Percentiles rank a stretch among this genome's conserved stretches.
phyloP scores from a whole-genome alignment of 2,329 filamentous ascomycete species.

The Ascocoryne sarcoides region DNA sequence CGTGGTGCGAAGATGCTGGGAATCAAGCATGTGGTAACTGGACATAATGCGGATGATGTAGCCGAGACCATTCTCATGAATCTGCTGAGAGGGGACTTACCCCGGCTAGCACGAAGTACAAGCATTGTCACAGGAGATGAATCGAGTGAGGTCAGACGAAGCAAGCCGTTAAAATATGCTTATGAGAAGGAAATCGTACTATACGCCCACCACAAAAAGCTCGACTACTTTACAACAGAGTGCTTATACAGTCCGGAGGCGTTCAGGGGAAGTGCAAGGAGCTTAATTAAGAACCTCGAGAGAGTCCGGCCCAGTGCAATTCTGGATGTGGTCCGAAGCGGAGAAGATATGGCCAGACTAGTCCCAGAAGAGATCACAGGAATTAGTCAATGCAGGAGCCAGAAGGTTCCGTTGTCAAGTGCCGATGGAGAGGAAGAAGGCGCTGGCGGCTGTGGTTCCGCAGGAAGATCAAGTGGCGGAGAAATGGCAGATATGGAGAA shows the following conservation, averaged over 20 bases:
- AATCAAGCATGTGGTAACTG: conserved; percentile 90
- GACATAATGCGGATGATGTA: conserved; percentile 95
- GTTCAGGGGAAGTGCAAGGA: conserved; percentile 84
- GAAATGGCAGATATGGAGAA: conserved; percentile 81
- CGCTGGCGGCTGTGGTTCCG: conserved; percentile 67
- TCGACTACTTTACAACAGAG: conserved; percentile 97
- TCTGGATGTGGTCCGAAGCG: conserved; percentile 85
- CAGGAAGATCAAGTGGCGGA: conserved; percentile 56
- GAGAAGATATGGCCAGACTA: conserved; percentile 91
- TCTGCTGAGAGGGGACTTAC: conserved; percentile 78
- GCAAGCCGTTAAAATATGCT: conserved; percentile 94
- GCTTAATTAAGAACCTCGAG: conserved; percentile 90
- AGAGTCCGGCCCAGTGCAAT: conserved; percentile 90
- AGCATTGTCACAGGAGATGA: conserved; percentile 76
- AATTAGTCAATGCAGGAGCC: conserved; percentile 39
- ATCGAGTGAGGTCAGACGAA: conserved; percentile 83
- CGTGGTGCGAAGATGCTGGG: conserved; percentile 79
- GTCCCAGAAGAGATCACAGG: conserved; percentile 52
- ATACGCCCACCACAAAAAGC: conserved; percentile 91
- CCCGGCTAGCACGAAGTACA: conserved; percentile 78
- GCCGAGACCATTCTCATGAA: conserved; percentile 99
- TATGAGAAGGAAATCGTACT: conserved; percentile 99
- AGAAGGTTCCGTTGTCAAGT: conserved; percentile 28
- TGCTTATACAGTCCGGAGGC: conserved; percentile 98
- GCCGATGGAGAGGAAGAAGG: conserved; percentile 36